Percentiles rank a stretch among this genome's conserved stretches.
These are phyloP conservation scores for Collariella sp. DNA, from an alignment of 495 filamentous ascomycete species.

Conservation along the genomic window DNA sequence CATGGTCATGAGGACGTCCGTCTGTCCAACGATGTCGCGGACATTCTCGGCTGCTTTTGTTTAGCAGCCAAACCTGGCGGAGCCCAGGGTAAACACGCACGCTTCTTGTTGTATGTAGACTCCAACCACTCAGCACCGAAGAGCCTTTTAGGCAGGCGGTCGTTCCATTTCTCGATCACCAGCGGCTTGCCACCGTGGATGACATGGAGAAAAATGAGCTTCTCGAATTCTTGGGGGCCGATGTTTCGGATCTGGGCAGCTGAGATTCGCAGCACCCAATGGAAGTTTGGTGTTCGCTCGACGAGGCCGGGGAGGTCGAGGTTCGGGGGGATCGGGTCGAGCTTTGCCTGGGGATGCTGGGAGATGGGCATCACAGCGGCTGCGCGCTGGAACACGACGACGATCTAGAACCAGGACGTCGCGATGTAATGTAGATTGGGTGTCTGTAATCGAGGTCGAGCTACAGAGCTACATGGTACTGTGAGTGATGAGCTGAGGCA, in stretches of 20 bases:
- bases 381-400: neutral
- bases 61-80: neutral
- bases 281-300: constrained; percentile 69
- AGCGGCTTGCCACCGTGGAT: constrained; percentile 76
- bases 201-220: constrained; percentile 67
- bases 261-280: constrained; percentile 66
- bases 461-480: neutral
- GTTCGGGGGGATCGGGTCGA: constrained; percentile 77
- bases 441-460: neutral
- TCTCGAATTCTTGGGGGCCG: constrained; percentile 67
- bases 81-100: constrained; percentile 36
- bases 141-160: constrained; percentile 55
- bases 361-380: constrained; percentile 54
- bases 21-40: constrained; percentile 60
- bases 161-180: constrained; percentile 76
- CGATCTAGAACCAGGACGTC: neutral
- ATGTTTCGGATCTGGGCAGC: constrained; percentile 64
- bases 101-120: constrained; percentile 60
- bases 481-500: neutral
- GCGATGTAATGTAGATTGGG: neutral
- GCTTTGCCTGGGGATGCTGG: constrained; percentile 58
- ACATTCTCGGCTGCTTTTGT: constrained; percentile 48
- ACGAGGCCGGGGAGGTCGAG: constrained; percentile 68
- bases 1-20: constrained; percentile 69
- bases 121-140: constrained; percentile 77